Evolutionary conservation across 768 basidiomycete genomes (phyloP).

Genomic region (Boletus bicolor): DNA sequence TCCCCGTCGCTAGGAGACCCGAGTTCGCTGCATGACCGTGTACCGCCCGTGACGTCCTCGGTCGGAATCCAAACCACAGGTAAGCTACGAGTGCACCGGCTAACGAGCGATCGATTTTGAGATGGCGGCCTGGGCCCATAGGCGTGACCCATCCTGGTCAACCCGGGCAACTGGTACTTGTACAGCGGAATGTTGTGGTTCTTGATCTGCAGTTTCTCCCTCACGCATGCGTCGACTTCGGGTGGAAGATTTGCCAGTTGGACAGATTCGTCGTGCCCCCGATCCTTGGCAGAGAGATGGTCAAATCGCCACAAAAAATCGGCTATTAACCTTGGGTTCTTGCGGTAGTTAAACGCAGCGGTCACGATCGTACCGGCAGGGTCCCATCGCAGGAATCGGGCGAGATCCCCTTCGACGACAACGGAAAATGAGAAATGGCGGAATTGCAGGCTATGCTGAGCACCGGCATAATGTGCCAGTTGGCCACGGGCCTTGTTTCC

Average conservation of each 20-base stretch:
- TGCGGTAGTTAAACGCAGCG: not conserved
- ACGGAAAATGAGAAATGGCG: slow-evolving; percentile 33
- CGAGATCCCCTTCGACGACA: slow-evolving; percentile 22
- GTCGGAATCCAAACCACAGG: not conserved
- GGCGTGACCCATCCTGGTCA: not conserved
- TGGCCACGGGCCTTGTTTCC: slow-evolving; percentile 12
- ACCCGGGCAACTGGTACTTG: not conserved
- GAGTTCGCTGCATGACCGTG: rapidly evolving
- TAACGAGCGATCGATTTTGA: not conserved
- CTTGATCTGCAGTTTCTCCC: not conserved
- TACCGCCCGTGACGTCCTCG: not conserved
- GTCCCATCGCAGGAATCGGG: slow-evolving; percentile 37
- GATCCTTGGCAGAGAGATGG: not conserved
- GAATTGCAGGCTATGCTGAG: slow-evolving; percentile 26
- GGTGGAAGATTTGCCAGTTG: not conserved
- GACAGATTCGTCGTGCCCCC: not conserved
- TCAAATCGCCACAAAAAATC: not conserved
- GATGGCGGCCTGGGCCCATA: not conserved
- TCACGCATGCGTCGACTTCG: not conserved
- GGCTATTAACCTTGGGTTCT: not conserved
- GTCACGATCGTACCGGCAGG: slow-evolving; percentile 8
- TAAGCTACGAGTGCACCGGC: not conserved
- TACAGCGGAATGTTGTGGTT: not conserved
- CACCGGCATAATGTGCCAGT: slow-evolving; percentile 26
- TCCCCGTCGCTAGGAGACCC: not conserved